A percentile compares a stretch with the other conserved stretches of the same genome.
Evolutionary conservation across 2,329 filamentous ascomycete species (phyloP).

Genomic region (Trichoderma sp.): DNA sequence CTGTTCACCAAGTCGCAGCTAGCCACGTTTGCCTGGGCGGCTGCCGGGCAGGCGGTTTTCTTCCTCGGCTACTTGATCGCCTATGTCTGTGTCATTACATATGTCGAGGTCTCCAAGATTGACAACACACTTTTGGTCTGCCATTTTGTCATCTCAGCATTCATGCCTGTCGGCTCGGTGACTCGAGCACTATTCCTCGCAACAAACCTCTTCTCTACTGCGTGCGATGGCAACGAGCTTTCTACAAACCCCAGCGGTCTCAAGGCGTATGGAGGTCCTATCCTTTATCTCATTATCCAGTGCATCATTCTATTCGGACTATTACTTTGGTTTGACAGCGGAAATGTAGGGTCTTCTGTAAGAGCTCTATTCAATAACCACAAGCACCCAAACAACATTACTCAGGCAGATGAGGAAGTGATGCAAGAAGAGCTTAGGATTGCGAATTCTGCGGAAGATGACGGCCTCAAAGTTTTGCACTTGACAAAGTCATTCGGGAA

Average conservation of each 20-base stretch:
- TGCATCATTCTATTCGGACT: conserved; percentile 67
- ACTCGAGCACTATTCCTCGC: conserved; percentile 71
- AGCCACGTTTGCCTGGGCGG: conserved; percentile 79
- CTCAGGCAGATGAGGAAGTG: conserved; percentile 56
- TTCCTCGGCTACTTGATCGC: conserved; percentile 71
- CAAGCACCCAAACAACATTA: conserved; percentile 23
- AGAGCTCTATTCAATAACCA: conserved; percentile 40
- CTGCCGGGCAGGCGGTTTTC: conserved; percentile 69
- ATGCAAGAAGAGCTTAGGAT: conserved; percentile 63
- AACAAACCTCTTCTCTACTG: conserved; percentile 79
- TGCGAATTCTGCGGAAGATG: conserved; percentile 42
- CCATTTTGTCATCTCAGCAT: conserved; percentile 70
- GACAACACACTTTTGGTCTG: conserved; percentile 66
- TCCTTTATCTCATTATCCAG: conserved; percentile 78
- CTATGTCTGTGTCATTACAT: conserved; percentile 72
- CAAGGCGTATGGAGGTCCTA: conserved; percentile 75
- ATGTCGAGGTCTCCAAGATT: conserved; percentile 66
- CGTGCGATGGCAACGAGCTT: conserved; percentile 65
- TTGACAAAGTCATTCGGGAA: conserved; percentile 76
- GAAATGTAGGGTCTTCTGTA: conserved; percentile 58
- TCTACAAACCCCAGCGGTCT: conserved; percentile 69
- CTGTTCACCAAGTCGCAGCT: conserved; percentile 77
- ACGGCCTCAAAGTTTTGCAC: conserved; percentile 76
- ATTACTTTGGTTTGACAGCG: conserved; percentile 78
- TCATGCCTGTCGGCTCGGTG: conserved; percentile 76